Evolutionary conservation across 495 filamentous ascomycete genomes (phyloP).

Genomic region (Penicillium coprophilum): DNA sequence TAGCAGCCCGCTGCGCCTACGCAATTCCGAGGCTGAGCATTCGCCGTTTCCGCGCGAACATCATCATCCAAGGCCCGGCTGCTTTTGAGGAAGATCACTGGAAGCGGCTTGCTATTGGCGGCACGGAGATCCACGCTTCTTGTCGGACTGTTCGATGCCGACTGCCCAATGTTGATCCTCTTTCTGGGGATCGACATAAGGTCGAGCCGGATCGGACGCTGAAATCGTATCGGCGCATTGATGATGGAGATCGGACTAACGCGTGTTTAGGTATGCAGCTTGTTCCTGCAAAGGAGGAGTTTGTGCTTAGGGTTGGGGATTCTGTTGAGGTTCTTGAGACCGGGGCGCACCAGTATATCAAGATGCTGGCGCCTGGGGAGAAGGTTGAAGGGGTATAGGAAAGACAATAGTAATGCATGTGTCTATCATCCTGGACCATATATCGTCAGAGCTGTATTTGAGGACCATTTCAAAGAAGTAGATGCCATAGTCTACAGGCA

Average conservation of each 20-base stretch:
- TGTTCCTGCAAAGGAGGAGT: conserved; percentile 31
- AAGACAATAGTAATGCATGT: neutral
- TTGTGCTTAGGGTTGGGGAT: conserved; percentile 59
- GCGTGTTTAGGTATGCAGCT: conserved; percentile 76
- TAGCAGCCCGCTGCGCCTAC: conserved; percentile 49
- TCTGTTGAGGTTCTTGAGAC: conserved; percentile 56
- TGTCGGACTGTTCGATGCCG: conserved; percentile 77
- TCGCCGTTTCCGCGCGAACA: conserved; percentile 78
- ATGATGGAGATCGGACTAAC: conserved; percentile 64
- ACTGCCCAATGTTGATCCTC: conserved; percentile 79
- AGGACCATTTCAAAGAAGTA: too few relatives aligned
- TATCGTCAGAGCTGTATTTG: neutral
- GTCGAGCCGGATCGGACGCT: conserved; percentile 74
- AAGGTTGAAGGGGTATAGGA: conserved; percentile 36
- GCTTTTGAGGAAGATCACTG: conserved; percentile 75
- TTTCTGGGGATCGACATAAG: conserved; percentile 66
- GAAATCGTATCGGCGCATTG: conserved; percentile 67
- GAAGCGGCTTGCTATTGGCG: conserved; percentile 64
- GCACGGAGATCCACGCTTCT: conserved; percentile 53
- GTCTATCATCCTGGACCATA: neutral
- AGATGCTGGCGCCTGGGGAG: conserved; percentile 46
- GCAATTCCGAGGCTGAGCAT: conserved; percentile 64
- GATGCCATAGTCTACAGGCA: neutral
- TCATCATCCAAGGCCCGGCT: conserved; percentile 65
- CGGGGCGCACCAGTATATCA: conserved; percentile 64